Percentiles rank a stretch among this genome's conserved stretches.
phyloP scores from a whole-genome alignment of 345 rosid genomes.

The Isatis tinctoria region DNA sequence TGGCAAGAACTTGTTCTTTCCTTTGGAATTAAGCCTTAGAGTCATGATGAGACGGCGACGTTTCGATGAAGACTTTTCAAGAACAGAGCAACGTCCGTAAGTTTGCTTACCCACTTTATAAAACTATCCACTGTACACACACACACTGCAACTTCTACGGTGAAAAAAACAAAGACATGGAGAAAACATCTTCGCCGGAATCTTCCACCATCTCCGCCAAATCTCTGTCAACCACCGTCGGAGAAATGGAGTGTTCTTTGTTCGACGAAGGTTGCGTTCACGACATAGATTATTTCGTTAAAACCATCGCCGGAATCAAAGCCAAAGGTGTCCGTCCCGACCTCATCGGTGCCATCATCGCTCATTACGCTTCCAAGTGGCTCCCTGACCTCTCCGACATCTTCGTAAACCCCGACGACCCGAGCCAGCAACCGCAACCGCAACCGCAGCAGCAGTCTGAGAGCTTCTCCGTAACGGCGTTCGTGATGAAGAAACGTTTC shows the following conservation, averaged over 20 bases:
- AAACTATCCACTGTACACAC: neutral
- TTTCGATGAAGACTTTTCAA: slow-evolving; percentile 21
- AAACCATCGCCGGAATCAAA: slow-evolving; percentile 64
- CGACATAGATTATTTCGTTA: slow-evolving; percentile 77
- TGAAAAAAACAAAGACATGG: slow-evolving; percentile 33
- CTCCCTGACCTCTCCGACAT: slow-evolving; percentile 62
- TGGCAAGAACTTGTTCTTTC: slow-evolving; percentile 24
- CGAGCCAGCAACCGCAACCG: slow-evolving; percentile 5
- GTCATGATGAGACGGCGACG: slow-evolving; percentile 23
- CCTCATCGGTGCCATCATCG: slow-evolving; percentile 73
- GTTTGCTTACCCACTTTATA: slow-evolving; percentile 2
- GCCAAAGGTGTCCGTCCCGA: slow-evolving; percentile 81
- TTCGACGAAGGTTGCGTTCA: slow-evolving; percentile 73
- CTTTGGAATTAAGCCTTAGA: slow-evolving; percentile 8
- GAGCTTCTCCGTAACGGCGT: slow-evolving; percentile 50
- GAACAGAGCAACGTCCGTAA: slow-evolving; percentile 3
- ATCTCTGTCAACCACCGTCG: slow-evolving; percentile 32
- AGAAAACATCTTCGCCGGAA: slow-evolving; percentile 37
- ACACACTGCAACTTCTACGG: neutral
- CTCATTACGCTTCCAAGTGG: slow-evolving; percentile 84
- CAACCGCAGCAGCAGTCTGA: slow-evolving; percentile 43
- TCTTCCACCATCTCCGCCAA: slow-evolving; percentile 35
- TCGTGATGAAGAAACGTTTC: slow-evolving; percentile 68
- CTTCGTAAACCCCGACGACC: slow-evolving; percentile 1
- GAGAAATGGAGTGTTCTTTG: slow-evolving; percentile 33